A percentile compares a stretch with the other conserved stretches of the same genome.
Evolutionary conservation across 352 stramenopile genomes (phyloP).

Genomic region (Thalassiosira mediterranea): DNA sequence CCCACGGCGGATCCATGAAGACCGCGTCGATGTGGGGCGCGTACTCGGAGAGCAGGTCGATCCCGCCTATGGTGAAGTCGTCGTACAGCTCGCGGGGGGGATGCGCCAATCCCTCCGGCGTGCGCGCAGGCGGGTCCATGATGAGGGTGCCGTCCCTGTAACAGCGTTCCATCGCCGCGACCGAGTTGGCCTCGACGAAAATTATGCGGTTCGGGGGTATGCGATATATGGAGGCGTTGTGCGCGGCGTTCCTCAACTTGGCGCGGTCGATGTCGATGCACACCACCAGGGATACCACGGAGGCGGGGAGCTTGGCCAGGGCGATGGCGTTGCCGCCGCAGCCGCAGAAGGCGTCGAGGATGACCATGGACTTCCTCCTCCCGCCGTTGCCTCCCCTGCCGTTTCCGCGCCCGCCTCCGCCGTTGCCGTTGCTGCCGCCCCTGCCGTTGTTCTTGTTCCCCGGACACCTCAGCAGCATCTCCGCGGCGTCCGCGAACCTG

Average conservation of each 20-base stretch:
- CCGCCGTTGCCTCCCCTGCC: neutral
- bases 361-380: constrained; percentile 47
- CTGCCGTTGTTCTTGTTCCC: constrained; percentile 5
- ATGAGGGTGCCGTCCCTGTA: constrained; percentile 71
- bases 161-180: constrained; percentile 69
- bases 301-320: constrained; percentile 61
- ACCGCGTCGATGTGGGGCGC: constrained; percentile 62
- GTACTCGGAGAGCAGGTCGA: constrained; percentile 59
- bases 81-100: constrained; percentile 57
- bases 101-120: constrained; percentile 17
- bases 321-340: constrained; percentile 74
- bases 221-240: constrained; percentile 78
- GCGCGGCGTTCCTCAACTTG: constrained; percentile 73
- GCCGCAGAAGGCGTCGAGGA: constrained; percentile 79
- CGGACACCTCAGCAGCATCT: constrained; percentile 3
- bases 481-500: constrained; percentile 34
- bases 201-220: constrained; percentile 71
- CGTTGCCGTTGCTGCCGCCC: neutral
- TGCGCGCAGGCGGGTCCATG: constrained; percentile 47
- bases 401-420: no score
- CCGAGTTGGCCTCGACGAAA: constrained; percentile 76
- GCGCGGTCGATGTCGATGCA: constrained; percentile 75
- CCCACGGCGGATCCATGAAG: constrained; percentile 81
- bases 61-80: constrained; percentile 70
- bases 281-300: constrained; percentile 66